Evolutionary conservation across 2,329 filamentous ascomycete genomes (phyloP).

Genomic region (Beauveria sp.): DNA sequence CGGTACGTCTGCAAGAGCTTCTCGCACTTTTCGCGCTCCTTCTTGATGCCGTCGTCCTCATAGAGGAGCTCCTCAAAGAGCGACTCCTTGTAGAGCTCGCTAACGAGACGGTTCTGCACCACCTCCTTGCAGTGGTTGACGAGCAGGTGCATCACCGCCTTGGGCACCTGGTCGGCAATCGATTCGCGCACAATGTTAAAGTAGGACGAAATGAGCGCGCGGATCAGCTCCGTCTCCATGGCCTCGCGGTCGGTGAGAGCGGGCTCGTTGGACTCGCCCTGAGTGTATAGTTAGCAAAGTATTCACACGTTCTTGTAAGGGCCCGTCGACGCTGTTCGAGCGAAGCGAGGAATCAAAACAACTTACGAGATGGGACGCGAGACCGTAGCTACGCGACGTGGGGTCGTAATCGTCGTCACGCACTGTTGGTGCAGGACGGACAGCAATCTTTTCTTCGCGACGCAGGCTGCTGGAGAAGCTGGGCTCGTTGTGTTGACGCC

Average conservation of each 20-base stretch:
- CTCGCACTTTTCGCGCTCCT: constrained; percentile 97
- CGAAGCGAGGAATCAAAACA: constrained; percentile 8
- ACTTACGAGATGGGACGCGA: constrained; percentile 54
- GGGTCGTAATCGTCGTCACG: constrained; percentile 38
- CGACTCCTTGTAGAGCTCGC: constrained; percentile 86
- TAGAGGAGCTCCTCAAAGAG: constrained; percentile 91
- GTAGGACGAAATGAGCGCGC: constrained; percentile 92
- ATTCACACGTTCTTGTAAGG: not conserved
- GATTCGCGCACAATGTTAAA: constrained; percentile 98
- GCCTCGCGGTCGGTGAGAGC: constrained; percentile 92
- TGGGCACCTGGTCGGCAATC: constrained; percentile 97
- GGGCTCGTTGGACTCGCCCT: constrained; percentile 63
- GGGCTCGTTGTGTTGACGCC: constrained; percentile 69
- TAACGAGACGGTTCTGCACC: constrained; percentile 93
- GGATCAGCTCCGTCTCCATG: constrained; percentile 95
- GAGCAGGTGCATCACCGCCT: constrained; percentile 96
- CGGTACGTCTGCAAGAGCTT: constrained; percentile 91
- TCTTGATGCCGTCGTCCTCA: constrained; percentile 95
- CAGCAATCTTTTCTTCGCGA: constrained; percentile 52
- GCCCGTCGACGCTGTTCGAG: not conserved
- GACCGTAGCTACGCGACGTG: constrained; percentile 29
- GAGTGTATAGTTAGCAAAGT: constrained; percentile 17
- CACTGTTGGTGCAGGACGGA: constrained; percentile 38
- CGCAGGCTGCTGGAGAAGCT: constrained; percentile 79
- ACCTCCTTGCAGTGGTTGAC: constrained; percentile 98